phyloP scores from a whole-genome alignment of 148 eudicot genomes.

The Limonium bicolor region DNA sequence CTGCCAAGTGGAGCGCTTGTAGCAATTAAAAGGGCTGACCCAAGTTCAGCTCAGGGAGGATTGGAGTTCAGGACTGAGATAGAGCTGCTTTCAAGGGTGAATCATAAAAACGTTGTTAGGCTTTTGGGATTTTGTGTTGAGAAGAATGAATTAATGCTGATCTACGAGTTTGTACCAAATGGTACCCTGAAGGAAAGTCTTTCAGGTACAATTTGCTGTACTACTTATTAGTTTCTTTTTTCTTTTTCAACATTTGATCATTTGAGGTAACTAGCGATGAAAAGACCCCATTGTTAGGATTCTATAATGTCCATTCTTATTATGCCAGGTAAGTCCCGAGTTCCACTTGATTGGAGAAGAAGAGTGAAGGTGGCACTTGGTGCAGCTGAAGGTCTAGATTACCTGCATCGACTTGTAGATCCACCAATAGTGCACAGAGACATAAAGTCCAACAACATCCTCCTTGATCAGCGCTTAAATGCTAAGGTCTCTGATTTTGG shows the following conservation, averaged over 20 bases:
- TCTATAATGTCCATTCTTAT: not conserved
- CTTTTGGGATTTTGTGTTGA: conserved; percentile 79
- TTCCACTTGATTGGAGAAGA: conserved; percentile 41
- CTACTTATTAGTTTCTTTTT: too few species aligned
- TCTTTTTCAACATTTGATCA: not conserved
- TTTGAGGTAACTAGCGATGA: not conserved
- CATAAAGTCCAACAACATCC: conserved; percentile 41
- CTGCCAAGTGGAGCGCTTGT: conserved; percentile 41
- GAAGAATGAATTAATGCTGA: conserved; percentile 65
- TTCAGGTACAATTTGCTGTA: conserved; percentile 27
- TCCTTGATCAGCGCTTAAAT: conserved; percentile 37
- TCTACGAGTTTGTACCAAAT: conserved; percentile 65
- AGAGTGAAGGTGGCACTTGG: conserved; percentile 44
- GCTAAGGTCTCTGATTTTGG: conserved; percentile 74
- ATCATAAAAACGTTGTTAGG: conserved; percentile 76
- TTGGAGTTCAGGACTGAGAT: conserved; percentile 76
- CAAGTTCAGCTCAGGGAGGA: conserved; percentile 71
- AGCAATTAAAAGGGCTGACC: conserved; percentile 70
- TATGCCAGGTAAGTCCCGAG: conserved; percentile 38
- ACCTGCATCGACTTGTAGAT: conserved; percentile 55
- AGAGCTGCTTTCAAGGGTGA: conserved; percentile 85
- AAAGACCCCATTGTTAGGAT: not conserved
- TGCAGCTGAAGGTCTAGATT: conserved; percentile 49
- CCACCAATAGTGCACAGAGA: conserved; percentile 68
- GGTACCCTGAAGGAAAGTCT: conserved; percentile 68